Evolutionary conservation across 805 yeast species (phyloP).

Genomic region (Monosporozyma yasuniensis): DNA sequence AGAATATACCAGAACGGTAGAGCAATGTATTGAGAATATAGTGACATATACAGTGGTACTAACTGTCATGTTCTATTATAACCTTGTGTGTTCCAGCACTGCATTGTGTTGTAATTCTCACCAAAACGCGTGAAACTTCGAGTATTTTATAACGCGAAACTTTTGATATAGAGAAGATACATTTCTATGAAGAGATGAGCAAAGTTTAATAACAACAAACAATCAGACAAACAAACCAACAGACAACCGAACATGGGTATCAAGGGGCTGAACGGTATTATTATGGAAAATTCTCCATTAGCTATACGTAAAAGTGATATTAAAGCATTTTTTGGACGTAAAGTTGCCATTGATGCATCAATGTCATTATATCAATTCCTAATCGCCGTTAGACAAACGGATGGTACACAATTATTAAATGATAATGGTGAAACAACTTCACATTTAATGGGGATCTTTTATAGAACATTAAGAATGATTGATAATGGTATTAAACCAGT

Average conservation of each 20-base stretch:
- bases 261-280: conserved; percentile 75
- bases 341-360: conserved; percentile 94
- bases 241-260: conserved; percentile 36
- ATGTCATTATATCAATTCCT: conserved; percentile 95
- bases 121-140: too few species aligned
- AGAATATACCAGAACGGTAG: too few species aligned
- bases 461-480: conserved; percentile 81
- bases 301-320: conserved; percentile 73
- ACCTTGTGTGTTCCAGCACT: too few species aligned
- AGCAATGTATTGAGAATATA: too few species aligned
- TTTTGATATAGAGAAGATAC: too few species aligned
- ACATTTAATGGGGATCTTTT: conserved; percentile 93
- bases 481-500: conserved; percentile 94
- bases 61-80: too few species aligned
- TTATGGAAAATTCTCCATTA: conserved; percentile 81
- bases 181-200: too few species aligned
- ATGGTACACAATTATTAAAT: conserved; percentile 85
- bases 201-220: too few species aligned
- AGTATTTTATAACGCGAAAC: too few species aligned
- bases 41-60: too few species aligned
- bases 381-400: conserved; percentile 93
- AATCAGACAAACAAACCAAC: neutral
- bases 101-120: too few species aligned
- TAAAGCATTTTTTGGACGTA: conserved; percentile 81
- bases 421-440: conserved; percentile 90